phyloP scores from a whole-genome alignment of 805 yeast species.

The Metschnikowia picachoensis region DNA sequence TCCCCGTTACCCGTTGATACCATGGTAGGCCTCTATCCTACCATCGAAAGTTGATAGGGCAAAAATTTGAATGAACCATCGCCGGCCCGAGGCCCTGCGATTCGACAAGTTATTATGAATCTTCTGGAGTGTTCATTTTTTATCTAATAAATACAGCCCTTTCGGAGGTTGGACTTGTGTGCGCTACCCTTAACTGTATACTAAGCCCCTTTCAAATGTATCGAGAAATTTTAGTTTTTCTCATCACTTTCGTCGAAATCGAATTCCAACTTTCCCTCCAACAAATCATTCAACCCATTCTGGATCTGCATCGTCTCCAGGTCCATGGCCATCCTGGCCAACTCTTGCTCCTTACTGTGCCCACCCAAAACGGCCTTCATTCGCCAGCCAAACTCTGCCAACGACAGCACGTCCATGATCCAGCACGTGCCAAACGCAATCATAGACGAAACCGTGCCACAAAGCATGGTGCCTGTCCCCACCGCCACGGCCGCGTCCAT shows the following conservation, averaged over 20 bases:
- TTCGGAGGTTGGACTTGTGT: no score
- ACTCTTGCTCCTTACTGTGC: slow-evolving; percentile 48
- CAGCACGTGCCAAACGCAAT: slow-evolving; percentile 71
- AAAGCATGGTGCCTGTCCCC: slow-evolving; percentile 71
- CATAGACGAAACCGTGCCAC: slow-evolving; percentile 71
- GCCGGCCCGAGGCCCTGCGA: no score
- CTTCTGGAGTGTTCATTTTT: no score
- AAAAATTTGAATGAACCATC: no score
- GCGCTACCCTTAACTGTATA: no score
- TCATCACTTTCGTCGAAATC: slow-evolving; percentile 3
- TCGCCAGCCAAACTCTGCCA: slow-evolving; percentile 67
- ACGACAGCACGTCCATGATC: slow-evolving; percentile 67
- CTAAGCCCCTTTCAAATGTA: no score
- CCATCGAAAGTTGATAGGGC: no score
- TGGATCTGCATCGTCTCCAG: slow-evolving; percentile 58
- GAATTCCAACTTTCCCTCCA: slow-evolving; percentile 38
- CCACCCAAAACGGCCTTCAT: slow-evolving; percentile 70
- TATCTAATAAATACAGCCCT: no score
- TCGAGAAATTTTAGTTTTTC: not conserved
- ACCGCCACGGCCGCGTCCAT: slow-evolving; percentile 85
- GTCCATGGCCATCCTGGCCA: slow-evolving; percentile 48
- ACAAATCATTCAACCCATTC: slow-evolving; percentile 47
- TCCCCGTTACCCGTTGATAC: no score
- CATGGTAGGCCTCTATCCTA: no score
- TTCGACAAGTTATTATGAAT: no score